Conservation (phyloP, 306 rosid species). For the Vachellia pachyceras region DNA sequence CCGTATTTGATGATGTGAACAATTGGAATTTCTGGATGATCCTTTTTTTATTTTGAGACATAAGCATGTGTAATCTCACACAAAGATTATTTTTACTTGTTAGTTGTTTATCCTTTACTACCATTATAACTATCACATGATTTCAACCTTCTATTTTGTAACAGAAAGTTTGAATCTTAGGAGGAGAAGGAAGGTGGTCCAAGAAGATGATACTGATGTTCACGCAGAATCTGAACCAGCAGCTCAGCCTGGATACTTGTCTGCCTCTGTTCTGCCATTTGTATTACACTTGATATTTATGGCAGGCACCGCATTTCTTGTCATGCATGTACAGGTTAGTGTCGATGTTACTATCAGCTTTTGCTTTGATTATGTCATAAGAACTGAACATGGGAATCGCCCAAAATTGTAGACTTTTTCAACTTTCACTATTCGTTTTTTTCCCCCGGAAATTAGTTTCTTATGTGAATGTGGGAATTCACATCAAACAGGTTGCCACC, state of each 20-base stretch:
- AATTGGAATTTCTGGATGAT: conserved; percentile 18
- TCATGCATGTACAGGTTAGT: conserved; percentile 96
- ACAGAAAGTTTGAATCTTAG: conserved; percentile 60
- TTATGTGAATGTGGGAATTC: conserved; percentile 26
- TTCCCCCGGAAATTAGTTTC: neutral
- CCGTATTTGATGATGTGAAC: conserved; percentile 17
- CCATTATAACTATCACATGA: conserved; percentile 10
- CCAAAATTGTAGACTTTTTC: conserved; percentile 1
- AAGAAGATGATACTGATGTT: conserved; percentile 33
- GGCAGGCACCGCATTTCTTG: conserved; percentile 77
- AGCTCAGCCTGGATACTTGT: conserved; percentile 55
- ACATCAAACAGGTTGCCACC: conserved; percentile 76
- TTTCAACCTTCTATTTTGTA: conserved; percentile 20
- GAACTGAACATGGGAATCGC: conserved; percentile 15
- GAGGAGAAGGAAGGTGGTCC: conserved; percentile 54
- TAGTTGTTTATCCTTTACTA: neutral
- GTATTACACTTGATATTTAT: conserved; percentile 81
- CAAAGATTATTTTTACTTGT: neutral
- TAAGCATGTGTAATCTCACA: conserved; percentile 16
- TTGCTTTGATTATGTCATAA: conserved; percentile 35
- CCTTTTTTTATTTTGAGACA: conserved; percentile 6
- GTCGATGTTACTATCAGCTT: conserved; percentile 8
- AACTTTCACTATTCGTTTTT: conserved; percentile 12
- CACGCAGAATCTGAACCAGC: conserved; percentile 44
- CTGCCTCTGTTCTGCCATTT: conserved; percentile 80